Base-by-base conservation (phyloP, 768 basidiomycete species). In the Mycena crocata region DNA sequence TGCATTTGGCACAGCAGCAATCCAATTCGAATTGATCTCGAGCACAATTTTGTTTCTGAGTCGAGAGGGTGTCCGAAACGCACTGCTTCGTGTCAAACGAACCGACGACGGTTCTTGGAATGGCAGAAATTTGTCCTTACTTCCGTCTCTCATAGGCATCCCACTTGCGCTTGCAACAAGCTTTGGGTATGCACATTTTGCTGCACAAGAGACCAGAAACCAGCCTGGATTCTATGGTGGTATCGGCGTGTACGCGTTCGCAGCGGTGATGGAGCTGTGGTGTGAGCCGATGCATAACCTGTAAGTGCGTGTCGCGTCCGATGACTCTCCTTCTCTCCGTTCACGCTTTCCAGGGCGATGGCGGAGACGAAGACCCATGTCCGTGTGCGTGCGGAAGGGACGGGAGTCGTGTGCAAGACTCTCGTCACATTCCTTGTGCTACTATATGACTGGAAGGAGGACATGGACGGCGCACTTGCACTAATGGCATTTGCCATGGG, bases 1-100 rank as follows among this genome's bases (percentile, higher is more conserved):
- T 35, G 92, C 91, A 17, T 96, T 94, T 75, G 92, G 97, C 13
- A 95, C 93, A 0, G 95, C 94, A 19, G 89, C 95, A 0, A 93
- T 99, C 67, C 96, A 98, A 73, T 95, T 99, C 78, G 98, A 99
- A 76, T 87, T 98, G 30, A 75, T 99, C 28, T 85, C 93, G 49
- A 93, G 91, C 71, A 95, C 95, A 14, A 93, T 96, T 72, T 83
- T 99, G 46, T 98, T 99, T 77, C 84, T 99, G 10, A 91, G 92
- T 35, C 85, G 98, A n/a, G 98, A 99, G 77, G 97, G 96, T 21
- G 86, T 99, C 10, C 86, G 98, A 42, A 94, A 92, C 75, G 90
- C 93, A 8, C 85, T 98, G 6, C 83, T 98, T 19, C 87, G 96
- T n/a, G 84, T 74, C 60, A 74, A 77, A 46, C 64, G 39, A 34